Evolutionary conservation across 768 basidiomycete genomes (phyloP), one percentile per base, ranked within the genome.

Genomic region (Suillus brevipes): DNA sequence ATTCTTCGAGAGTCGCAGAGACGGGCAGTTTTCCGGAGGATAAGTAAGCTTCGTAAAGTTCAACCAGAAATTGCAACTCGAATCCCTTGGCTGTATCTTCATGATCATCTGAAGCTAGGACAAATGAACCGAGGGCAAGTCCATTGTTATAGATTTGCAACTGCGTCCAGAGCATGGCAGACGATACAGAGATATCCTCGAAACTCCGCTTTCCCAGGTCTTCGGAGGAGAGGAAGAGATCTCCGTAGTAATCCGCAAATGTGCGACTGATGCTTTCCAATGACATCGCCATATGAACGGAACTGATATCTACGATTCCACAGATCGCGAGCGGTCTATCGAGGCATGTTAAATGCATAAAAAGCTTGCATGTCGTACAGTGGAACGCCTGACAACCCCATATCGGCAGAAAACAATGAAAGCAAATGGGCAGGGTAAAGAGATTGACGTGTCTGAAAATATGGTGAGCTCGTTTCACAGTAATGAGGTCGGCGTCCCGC

Each of bases 341-440:
- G 18, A 76, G 58, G 72, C 91, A 95, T 18, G 75, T 64, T 6
- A 78, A 64, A 76, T 93, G 92, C 16, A 83, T 81, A 62, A 91
- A 87, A 25, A 83, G 78, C 40, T 80, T 80, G 75, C 93, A 95
- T 3, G 78, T 76, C 31, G 73, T 72, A 71, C 93, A 95, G 59
- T 83, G 84, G 25, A 89, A 69, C 3, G 85, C 90, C 73, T 94
- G 92, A 57, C 78, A 81, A 3, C 92, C 93, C 92, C 92, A 94
- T 13, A 94, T 80, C 2, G 93, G 93, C 50, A 82, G 75, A 23
- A 76, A 80, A 73, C 93, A 95, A 5, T 82, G 71, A 65, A 84
- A 81, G 72, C 93, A 95, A 10, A 89, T 80, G n/a, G 85, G 84
- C 9, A 94, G 75, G 31, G 87, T 89, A 77, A 94, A 94, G 50